Evolutionary conservation across 352 stramenopile genomes (phyloP), one percentile per base, ranked within the genome.

Genomic region (Phytopythium delawarense): DNA sequence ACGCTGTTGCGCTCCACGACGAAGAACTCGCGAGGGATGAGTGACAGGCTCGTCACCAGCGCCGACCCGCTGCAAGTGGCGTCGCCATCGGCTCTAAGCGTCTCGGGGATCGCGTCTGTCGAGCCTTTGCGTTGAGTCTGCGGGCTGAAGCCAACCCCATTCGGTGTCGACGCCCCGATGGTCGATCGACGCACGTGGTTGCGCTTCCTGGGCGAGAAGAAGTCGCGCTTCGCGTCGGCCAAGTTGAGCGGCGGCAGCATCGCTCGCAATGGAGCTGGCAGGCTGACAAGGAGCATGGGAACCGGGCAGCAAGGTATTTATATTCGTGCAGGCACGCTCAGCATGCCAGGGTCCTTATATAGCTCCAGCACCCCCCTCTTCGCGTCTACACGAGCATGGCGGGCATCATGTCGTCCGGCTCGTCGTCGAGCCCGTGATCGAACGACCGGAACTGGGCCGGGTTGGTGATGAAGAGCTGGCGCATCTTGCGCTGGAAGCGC

Each of bases 401-500:
- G 53, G 64, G 45, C 32, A 64, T 34, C 49, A 59, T 68, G 7
- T 73, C 71, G 12, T 61, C 63, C 15, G 63, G 60, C 11, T 49
- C 77, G 20, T 82, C 63, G 34, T 67, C 57, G 5, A 67, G 32
- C 23, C 62, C 58, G 11, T 81, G 70, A 46, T 77, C 75, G 39
- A 75, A 65, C 34, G 69, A 59, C 12, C 75, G 71, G 28, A 70
- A 61, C 37, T 72, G 62, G 8, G 62, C 45, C 7, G 67, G 67
- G 50, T 72, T 83, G 11, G 72, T 89, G 60, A 87, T 84, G 45
- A 96, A 86, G 20, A 96, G 74, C 54, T 96, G 84, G 48, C 76
- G 71, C 84, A 96, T 91, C 66, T 94, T 94, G 57, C 84, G 75
- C 69, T 94, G 84, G 58, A 96, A 96, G 7, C 87, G 84, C 16